Percentiles rank a stretch among this genome's conserved stretches.
phyloP scores from a whole-genome alignment of 164 flowering plant species.

The Nymphaea colorata region DNA sequence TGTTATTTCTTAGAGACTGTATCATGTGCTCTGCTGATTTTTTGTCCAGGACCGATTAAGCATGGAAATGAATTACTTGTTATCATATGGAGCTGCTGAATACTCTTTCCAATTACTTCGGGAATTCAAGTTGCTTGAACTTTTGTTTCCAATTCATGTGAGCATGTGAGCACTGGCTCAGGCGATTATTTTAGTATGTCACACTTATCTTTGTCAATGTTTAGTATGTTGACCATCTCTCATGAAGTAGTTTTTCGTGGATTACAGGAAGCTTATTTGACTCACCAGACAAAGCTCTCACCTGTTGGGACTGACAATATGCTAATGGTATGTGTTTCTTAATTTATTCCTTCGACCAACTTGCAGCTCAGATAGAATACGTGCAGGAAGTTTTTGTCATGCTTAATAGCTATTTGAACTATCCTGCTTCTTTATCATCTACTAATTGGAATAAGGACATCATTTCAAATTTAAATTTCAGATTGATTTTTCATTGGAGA shows the following conservation, averaged over 20 bases:
- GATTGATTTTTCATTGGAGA: no score
- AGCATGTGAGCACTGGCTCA: constrained; percentile 15
- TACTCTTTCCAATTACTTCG: constrained; percentile 55
- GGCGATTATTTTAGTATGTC: background rate
- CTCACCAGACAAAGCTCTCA: constrained; percentile 21
- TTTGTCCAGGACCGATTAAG: constrained; percentile 41
- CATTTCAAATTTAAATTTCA: no score
- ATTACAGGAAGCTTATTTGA: constrained; percentile 73
- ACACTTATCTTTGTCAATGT: no score
- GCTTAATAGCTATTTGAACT: no score
- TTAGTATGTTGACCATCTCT: background rate
- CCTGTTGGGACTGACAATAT: constrained; percentile 30
- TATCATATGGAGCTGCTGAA: constrained; percentile 89
- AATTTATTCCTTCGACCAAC: background rate
- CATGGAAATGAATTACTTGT: constrained; percentile 87
- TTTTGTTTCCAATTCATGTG: constrained; percentile 75
- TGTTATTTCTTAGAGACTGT: background rate
- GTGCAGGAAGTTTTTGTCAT: no score
- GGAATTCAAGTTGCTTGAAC: constrained; percentile 52
- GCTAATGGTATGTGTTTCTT: constrained; percentile 57
- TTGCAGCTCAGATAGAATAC: no score
- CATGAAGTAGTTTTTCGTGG: background rate
- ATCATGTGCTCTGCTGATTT: background rate
- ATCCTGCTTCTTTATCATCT: no score
- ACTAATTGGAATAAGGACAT: no score